These are phyloP conservation scores for Filosporella fistucella DNA, from an alignment of 495 filamentous ascomycete species.

Conservation along the genomic window DNA sequence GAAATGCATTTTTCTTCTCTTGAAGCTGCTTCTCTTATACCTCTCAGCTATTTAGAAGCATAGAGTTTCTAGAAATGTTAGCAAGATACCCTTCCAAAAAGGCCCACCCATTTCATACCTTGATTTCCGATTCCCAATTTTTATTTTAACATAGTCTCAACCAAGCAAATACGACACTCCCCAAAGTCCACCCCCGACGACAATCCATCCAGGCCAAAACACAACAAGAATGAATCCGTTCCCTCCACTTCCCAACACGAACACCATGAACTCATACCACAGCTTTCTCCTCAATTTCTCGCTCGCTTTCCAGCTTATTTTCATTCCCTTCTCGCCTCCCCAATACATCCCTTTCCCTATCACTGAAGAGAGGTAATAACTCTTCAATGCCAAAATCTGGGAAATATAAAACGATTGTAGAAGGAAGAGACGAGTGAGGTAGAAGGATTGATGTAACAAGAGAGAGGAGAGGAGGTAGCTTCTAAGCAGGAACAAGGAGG, in stretches of 20 bases:
- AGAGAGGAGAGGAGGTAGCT: conserved; percentile 6
- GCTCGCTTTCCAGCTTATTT: conserved; percentile 10
- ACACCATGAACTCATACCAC: conserved; percentile 17
- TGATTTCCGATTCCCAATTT: neutral
- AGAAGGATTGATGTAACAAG: conserved; percentile 2
- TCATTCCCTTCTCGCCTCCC: conserved; percentile 10
- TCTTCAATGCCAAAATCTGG: conserved; percentile 5
- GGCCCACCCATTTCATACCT: no score
- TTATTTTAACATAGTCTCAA: conserved; percentile 1
- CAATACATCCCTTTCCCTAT: neutral
- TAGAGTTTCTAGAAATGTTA: no score
- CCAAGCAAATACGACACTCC: conserved; percentile 6
- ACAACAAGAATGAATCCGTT: conserved; percentile 14
- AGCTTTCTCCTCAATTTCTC: conserved; percentile 17
- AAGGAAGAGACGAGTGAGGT: conserved; percentile 7
- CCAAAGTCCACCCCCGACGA: conserved; percentile 8
- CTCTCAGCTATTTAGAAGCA: no score
- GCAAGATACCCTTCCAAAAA: no score
- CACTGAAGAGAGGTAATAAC: conserved; percentile 1
- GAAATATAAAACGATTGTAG: conserved; percentile 9
- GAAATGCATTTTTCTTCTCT: conserved; percentile 92
- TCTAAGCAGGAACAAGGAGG: neutral
- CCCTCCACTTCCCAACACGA: conserved; percentile 19
- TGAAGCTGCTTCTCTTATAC: no score
- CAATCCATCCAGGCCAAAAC: conserved; percentile 23